A percentile compares a stretch with the other conserved stretches of the same genome.
These are phyloP conservation scores for Irpex sp. DNA, from an alignment of 1,284 basidiomycete genomes.

Conservation along the genomic window DNA sequence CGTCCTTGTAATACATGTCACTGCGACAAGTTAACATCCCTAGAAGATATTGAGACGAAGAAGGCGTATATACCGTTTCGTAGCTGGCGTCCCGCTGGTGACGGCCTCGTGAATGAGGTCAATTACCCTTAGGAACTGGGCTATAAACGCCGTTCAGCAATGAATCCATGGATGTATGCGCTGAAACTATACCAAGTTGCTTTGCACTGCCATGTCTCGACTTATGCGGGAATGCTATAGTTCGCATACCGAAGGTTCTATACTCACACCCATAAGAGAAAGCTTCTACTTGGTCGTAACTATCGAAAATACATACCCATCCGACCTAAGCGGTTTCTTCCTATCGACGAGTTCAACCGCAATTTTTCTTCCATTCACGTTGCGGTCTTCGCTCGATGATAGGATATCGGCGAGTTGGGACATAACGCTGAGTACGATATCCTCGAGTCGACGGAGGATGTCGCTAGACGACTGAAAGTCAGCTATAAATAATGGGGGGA, in stretches of 20 bases:
- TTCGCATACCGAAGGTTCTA: conserved; percentile 13
- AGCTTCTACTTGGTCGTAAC: background rate
- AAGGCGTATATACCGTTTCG: conserved; percentile 52
- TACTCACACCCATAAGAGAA: background rate
- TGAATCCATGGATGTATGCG: conserved; percentile 13
- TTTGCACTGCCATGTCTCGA: conserved; percentile 40
- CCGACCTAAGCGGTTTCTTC: conserved; percentile 16
- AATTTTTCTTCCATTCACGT: conserved; percentile 16
- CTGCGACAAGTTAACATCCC: conserved; percentile 32
- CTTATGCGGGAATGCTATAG: conserved; percentile 31
- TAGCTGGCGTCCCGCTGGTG: conserved; percentile 45
- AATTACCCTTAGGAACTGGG: conserved; percentile 57
- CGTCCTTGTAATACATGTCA: conserved; percentile 85
- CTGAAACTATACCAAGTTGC: conserved; percentile 42
- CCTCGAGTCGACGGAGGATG: conserved; percentile 38
- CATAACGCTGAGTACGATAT: conserved; percentile 46
- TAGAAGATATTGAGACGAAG: background rate
- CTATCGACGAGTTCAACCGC: conserved; percentile 25
- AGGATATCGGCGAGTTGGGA: conserved; percentile 38
- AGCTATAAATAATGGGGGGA: background rate
- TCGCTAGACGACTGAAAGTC: background rate
- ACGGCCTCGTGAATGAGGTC: conserved; percentile 64
- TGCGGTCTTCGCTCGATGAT: conserved; percentile 9
- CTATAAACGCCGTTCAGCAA: conserved; percentile 29
- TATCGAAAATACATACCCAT: conserved; percentile 18